phyloP scores from a whole-genome alignment of 148 eudicot genomes.

The Arctostaphylos glauca region DNA sequence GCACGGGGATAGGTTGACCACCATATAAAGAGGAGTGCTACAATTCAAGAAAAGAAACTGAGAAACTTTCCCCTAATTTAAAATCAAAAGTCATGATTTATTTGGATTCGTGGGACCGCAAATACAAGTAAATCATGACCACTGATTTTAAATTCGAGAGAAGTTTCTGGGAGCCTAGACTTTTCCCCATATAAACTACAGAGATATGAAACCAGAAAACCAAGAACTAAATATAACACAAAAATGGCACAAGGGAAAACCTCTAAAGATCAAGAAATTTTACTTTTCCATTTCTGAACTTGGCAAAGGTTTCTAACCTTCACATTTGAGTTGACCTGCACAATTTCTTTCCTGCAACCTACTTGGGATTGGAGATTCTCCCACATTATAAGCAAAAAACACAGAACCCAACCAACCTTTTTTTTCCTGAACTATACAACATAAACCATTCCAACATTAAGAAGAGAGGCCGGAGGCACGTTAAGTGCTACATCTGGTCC shows the following conservation, averaged over 20 bases:
- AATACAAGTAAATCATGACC: no score
- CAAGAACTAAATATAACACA: background rate
- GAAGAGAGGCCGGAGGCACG: conserved; percentile 81
- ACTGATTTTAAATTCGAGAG: no score
- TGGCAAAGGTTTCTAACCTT: conserved; percentile 9
- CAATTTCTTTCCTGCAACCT: background rate
- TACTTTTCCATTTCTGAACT: background rate
- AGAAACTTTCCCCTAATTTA: no score
- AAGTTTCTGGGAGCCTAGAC: no score
- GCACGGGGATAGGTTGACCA: no score
- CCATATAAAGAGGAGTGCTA: no score
- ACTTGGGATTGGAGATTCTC: background rate
- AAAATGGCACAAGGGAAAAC: background rate
- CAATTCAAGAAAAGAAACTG: no score
- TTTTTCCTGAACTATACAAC: conserved; percentile 41
- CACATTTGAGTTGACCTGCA: conserved; percentile 11
- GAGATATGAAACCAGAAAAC: background rate
- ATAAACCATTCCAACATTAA: conserved; percentile 95
- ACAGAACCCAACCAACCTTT: conserved; percentile 1
- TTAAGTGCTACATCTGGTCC: conserved; percentile 74
- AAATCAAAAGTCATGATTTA: no score
- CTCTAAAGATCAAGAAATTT: no score
- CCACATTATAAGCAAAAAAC: background rate
- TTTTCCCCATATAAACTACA: background rate
- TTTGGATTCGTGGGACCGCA: no score